Evolutionary conservation across 2,329 filamentous ascomycete species (phyloP).

Genomic region (Aspergillus brunneoviolaceus): DNA sequence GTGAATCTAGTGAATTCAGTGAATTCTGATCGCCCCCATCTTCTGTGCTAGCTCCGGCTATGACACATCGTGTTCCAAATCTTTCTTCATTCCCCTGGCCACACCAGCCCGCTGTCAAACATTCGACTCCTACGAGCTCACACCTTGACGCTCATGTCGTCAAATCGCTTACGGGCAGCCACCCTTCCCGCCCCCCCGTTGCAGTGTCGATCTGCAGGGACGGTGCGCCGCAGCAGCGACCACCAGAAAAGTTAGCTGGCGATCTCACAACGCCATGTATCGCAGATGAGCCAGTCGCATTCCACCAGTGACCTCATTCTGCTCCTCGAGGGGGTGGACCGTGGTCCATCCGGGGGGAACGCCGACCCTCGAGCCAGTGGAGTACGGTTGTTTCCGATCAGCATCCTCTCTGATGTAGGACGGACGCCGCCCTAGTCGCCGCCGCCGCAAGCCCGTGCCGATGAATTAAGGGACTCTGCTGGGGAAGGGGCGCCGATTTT

Average conservation of each 20-base stretch:
- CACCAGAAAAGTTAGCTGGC: background rate
- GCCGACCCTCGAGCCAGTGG: conserved; percentile 15
- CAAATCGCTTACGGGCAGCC: background rate
- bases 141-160: background rate
- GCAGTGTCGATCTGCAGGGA: conserved; percentile 16
- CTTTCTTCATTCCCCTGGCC: background rate
- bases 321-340: conserved; percentile 9
- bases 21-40: background rate
- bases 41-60: background rate
- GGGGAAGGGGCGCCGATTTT: conserved; percentile 4
- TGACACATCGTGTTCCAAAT: background rate
- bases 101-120: background rate
- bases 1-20: background rate
- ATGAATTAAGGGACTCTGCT: background rate
- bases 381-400: conserved; percentile 17
- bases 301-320: conserved; percentile 22
- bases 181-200: background rate
- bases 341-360: conserved; percentile 14
- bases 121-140: background rate
- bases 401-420: conserved; percentile 7
- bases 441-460: background rate
- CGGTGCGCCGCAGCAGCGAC: conserved; percentile 3
- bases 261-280: conserved; percentile 10
- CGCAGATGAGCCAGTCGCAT: conserved; percentile 9
- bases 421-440: background rate